phyloP scores from a whole-genome alignment of 2,329 filamentous ascomycete genomes.

The Stagonosporopsis chrysanthemi region DNA sequence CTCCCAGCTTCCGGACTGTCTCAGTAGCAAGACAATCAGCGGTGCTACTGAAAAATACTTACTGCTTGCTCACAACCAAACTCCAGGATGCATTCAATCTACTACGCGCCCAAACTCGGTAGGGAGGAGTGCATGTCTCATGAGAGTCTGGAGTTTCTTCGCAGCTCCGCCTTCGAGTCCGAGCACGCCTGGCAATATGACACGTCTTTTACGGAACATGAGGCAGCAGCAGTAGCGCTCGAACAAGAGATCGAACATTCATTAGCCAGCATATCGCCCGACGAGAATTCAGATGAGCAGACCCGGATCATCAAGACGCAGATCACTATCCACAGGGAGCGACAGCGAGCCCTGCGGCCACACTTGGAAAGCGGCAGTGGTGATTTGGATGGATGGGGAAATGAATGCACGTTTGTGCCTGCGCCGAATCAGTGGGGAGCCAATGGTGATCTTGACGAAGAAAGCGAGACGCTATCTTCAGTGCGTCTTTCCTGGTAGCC shows the following conservation, averaged over 20 bases:
- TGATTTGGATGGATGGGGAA: constrained; percentile 45
- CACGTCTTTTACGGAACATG: constrained; percentile 46
- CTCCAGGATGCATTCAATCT: constrained; percentile 13
- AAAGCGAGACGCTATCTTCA: constrained; percentile 47
- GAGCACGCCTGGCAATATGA: constrained; percentile 51
- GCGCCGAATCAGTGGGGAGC: constrained; percentile 50
- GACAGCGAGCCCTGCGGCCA: constrained; percentile 44
- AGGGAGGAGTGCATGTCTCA: constrained; percentile 33
- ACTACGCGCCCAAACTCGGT: constrained; percentile 33
- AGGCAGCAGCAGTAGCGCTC: constrained; percentile 44
- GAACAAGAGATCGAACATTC: constrained; percentile 45
- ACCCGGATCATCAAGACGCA: constrained; percentile 45
- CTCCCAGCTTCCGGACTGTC: background rate
- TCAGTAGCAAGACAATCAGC: background rate
- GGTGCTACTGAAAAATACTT: background rate
- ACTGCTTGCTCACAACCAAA: background rate
- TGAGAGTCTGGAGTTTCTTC: constrained; percentile 44
- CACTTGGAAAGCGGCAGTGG: constrained; percentile 49
- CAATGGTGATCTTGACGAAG: constrained; percentile 48
- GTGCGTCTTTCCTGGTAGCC: constrained; percentile 27
- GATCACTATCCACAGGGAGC: constrained; percentile 47
- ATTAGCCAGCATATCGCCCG: constrained; percentile 45
- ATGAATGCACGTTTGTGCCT: constrained; percentile 47
- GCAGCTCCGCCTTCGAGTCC: constrained; percentile 48
- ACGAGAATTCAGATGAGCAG: constrained; percentile 48